Evolutionary conservation across 257 asterid species (phyloP), one percentile per base, ranked within the genome.

Genomic region (Nicotiana knightiana): DNA sequence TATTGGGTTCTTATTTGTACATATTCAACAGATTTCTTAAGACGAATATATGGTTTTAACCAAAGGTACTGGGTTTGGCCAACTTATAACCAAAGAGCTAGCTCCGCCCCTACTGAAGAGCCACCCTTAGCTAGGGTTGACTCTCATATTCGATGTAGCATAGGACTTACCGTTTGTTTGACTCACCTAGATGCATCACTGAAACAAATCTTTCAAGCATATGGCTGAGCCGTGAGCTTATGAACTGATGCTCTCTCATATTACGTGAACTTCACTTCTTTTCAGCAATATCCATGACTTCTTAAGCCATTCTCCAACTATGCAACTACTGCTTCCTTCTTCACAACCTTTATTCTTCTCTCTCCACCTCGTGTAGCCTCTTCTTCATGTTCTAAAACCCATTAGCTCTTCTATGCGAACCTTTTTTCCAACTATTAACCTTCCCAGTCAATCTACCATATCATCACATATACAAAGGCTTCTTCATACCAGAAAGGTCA

Each of bases 181-280:
- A 39, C 54, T 68, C 77, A 68, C 57, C 4, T 68, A 68, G n/a
- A 39, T 39, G 33, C 57, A 39, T 39, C 35, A 6, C 9, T n/a
- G 77, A n/a, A 21, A 68, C 57, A 68, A 17, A 39, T 67, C 77
- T 68, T 68, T 68, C 57, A 68, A 39, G 78, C 58, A 70, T 43
- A 28, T 28, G 12, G 10, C 77, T 18, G 55, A 67, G 55, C 55
- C 5, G 55, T 5, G 55, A 37, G 32, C 32, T 68, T 68, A 68
- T 68, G 48, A 37, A 39, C 32, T 6, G 13, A 68, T 68, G 11
- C 1, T 32, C 59, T 54, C 0, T 15, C 59, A 54, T 54, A 7
- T 54, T 4, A 4, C 15, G 17, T 54, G 59, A 54, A 54, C 58
- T 5, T 53, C 58, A 53, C 58, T 53, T 53, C 15, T 53, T 53